phyloP scores from a whole-genome alignment of 1,284 basidiomycete genomes.

The Leccinum cinnamomeum region DNA sequence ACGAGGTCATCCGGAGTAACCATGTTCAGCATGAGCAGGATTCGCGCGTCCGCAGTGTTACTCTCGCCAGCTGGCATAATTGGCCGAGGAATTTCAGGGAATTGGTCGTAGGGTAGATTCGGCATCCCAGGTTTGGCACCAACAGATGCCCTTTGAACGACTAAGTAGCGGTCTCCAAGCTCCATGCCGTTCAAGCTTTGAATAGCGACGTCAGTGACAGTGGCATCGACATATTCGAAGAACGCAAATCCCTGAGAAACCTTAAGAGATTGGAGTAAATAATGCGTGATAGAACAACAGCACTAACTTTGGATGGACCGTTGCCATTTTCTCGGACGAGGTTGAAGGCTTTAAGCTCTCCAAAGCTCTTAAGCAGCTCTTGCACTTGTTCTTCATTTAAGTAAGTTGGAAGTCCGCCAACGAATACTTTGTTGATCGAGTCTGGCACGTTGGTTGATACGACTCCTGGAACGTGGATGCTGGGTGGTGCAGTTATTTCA shows the following conservation, averaged over 20 bases:
- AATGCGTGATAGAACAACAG: not conserved
- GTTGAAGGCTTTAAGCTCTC: conserved; percentile 97
- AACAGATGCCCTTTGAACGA: conserved; percentile 95
- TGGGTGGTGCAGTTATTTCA: conserved; percentile 55
- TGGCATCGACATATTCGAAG: conserved; percentile 93
- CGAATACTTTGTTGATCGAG: conserved; percentile 96
- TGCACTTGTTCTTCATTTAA: conserved; percentile 97
- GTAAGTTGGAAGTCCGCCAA: conserved; percentile 94
- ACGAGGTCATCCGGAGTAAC: conserved; percentile 91
- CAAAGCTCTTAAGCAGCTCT: conserved; percentile 96
- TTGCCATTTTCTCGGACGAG: conserved; percentile 93
- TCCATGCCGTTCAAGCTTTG: conserved; percentile 97
- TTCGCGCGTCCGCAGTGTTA: conserved; percentile 63
- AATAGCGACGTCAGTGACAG: conserved; percentile 93
- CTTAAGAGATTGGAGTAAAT: conserved; percentile 12
- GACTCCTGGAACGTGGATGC: conserved; percentile 86
- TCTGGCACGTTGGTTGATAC: conserved; percentile 97
- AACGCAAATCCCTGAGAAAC: conserved; percentile 88
- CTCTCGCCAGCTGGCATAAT: conserved; percentile 79
- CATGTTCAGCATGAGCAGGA: conserved; percentile 99
- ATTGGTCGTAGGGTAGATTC: conserved; percentile 66
- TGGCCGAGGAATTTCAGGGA: conserved; percentile 75
- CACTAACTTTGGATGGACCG: conserved; percentile 80
- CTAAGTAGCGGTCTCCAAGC: conserved; percentile 93
- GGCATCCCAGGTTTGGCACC: conserved; percentile 77